Percentiles rank a stretch among this genome's conserved stretches.
Evolutionary conservation across 352 stramenopile species (phyloP).

Genomic region (Globisporangium orthogonon): DNA sequence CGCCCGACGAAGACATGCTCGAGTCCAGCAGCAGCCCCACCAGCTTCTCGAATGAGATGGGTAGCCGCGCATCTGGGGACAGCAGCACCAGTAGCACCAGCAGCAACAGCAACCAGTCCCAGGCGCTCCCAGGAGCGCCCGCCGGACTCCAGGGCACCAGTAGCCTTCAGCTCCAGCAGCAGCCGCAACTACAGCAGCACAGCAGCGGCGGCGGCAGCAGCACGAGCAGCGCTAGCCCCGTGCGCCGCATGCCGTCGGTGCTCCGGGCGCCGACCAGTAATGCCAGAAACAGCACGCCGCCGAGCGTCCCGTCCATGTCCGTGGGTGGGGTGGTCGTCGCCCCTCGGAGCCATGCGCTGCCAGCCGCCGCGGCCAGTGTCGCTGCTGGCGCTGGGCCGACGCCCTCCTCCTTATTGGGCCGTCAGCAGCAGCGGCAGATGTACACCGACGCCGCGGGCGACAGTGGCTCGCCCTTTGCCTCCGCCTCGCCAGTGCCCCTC

Average conservation of each 20-base stretch:
- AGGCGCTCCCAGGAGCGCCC: neutral
- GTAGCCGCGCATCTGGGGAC: neutral
- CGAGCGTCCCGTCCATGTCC: conserved; percentile 11
- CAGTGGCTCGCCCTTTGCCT: conserved; percentile 14
- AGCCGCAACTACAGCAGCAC: neutral
- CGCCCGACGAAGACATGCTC: conserved; percentile 6
- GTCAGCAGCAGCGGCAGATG: conserved; percentile 11
- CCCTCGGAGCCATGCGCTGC: conserved; percentile 9
- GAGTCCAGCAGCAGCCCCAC: conserved; percentile 7
- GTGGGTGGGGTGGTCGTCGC: neutral
- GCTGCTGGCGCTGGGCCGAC: neutral
- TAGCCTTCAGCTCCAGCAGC: neutral
- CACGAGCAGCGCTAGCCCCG: conserved; percentile 18
- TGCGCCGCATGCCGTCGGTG: conserved; percentile 32
- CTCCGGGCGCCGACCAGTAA: conserved; percentile 15
- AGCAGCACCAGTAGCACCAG: conserved; percentile 6
- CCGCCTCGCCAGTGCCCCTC: conserved; percentile 18
- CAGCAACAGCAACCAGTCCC: conserved; percentile 7
- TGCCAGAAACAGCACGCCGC: neutral
- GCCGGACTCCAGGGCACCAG: neutral
- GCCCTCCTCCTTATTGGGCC: conserved; percentile 3
- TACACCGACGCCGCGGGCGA: conserved; percentile 12
- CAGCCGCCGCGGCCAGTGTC: conserved; percentile 1
- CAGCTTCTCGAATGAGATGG: conserved; percentile 13
- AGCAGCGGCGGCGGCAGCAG: conserved; percentile 16